Percentiles rank a stretch among this genome's conserved stretches.
These are phyloP conservation scores for Venturia nashicola DNA, from an alignment of 2,329 filamentous ascomycete species.

Conservation along the genomic window DNA sequence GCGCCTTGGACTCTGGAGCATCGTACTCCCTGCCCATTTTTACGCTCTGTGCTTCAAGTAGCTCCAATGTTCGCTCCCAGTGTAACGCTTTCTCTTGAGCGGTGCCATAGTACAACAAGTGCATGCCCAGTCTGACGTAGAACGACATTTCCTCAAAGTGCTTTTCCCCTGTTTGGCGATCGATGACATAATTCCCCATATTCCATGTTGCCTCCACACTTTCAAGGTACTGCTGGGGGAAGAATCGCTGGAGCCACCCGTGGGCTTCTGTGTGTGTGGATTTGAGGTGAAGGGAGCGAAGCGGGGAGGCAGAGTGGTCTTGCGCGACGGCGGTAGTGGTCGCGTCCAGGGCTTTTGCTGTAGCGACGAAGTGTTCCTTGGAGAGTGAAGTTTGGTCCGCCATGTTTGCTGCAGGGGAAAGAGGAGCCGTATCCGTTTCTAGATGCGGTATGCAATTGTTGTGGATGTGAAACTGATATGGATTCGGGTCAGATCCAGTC, in stretches of 20 bases:
- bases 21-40: constrained; percentile 32
- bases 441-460: background rate
- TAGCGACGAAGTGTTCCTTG: background rate
- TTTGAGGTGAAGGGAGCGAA: background rate
- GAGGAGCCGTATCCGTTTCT: background rate
- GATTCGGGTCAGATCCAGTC: too few relatives aligned
- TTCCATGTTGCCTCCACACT: constrained; percentile 23
- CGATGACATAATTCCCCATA: constrained; percentile 32
- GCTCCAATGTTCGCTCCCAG: constrained; percentile 20
- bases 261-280: background rate
- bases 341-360: constrained; percentile 4
- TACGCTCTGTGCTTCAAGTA: constrained; percentile 25
- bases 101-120: constrained; percentile 30
- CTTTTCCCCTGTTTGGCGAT: constrained; percentile 27
- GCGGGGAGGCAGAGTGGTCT: background rate
- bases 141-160: constrained; percentile 30
- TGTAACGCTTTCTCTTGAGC: constrained; percentile 26
- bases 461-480: background rate
- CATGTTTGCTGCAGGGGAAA: background rate
- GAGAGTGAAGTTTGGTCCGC: background rate
- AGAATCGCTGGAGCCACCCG: constrained; percentile 10
- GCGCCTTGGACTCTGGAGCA: constrained; percentile 20
- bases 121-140: constrained; percentile 31
- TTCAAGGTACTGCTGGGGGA: constrained; percentile 16
- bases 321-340: background rate